Evolutionary conservation across 2,329 filamentous ascomycete species (phyloP), one percentile per base, ranked within the genome.

Genomic region (Aspergillus terreus): DNA sequence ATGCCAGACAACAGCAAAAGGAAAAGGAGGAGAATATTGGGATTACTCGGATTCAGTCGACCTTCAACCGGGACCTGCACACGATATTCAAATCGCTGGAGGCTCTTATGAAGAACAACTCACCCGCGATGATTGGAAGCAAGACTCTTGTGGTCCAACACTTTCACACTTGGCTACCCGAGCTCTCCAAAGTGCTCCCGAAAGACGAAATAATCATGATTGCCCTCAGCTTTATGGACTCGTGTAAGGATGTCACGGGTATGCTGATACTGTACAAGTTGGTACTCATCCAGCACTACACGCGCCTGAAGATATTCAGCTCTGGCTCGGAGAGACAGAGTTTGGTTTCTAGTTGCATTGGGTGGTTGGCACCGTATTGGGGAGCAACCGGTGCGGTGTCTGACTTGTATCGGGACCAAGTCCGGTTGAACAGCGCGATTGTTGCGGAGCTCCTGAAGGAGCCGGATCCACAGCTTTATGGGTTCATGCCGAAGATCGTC

Each of bases 101-200:
- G 71, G 79, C 82, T 14, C 82, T 99, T 73, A 96, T 99, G 90
- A 84, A 86, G 54, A 96, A 90, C 68, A 79, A 85, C 1, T 88
- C 90, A 2, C 88, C 94, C 0, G 85, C 92, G 15, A 76, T 97
- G 21, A 88, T 97, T 12, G 94, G 94, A 32, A 97, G 89, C 57
- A 95, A 99, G 72, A 97, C 94, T 0, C 77, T 99, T 46, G 85
- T 95, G 2, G 91, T 97, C 11, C 94, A 99, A 70, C 90, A 97
- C 68, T 95, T 97, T 68, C 92, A 97, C 66, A 88, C 89, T 0
- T 99, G 94, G 94, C 77, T 99, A n/a, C 92, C 94, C 0, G 92
- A 97, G 66, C 82, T 99, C 9, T 79, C 83, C 0, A 84, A 86
- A 1, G 78, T 94, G 35, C 79, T 97, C 65, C 82, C 81, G 4